Conservation (phyloP, 179 eudicot genomes). For the Drosera spatulata region DNA sequence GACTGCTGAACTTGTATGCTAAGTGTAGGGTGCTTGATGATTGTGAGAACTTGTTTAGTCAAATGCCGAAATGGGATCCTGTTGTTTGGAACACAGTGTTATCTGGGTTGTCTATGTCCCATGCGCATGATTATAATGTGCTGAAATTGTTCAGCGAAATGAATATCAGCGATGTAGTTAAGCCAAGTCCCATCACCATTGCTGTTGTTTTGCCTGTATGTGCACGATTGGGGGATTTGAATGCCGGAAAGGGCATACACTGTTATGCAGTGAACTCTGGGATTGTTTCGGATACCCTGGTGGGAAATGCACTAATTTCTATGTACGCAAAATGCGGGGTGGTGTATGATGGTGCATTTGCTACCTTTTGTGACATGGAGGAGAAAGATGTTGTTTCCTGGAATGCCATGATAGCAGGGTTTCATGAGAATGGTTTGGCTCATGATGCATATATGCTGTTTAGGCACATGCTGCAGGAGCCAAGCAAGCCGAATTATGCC, state of each 20-base stretch:
- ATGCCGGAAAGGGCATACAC: slow-evolving; percentile 49
- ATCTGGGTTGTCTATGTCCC: slow-evolving; percentile 50
- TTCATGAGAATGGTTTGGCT: slow-evolving; percentile 35
- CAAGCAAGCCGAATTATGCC: slow-evolving; percentile 43
- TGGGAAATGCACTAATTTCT: slow-evolving; percentile 50
- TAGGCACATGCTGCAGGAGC: slow-evolving; percentile 37
- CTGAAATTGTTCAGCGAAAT: slow-evolving; percentile 36
- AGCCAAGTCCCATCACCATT: slow-evolving; percentile 40
- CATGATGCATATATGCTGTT: slow-evolving; percentile 37
- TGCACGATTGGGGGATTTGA: slow-evolving; percentile 26
- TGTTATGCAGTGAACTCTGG: slow-evolving; percentile 45
- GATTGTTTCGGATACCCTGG: slow-evolving; percentile 42
- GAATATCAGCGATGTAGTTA: slow-evolving; percentile 22
- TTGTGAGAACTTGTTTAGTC: slow-evolving; percentile 33
- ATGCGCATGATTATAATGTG: slow-evolving; percentile 32
- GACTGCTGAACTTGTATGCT: slow-evolving; percentile 68
- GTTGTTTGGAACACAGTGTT: slow-evolving; percentile 66
- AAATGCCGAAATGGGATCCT: slow-evolving; percentile 27
- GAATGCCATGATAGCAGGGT: slow-evolving; percentile 37
- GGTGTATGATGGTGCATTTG: slow-evolving; percentile 32
- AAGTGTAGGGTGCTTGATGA: slow-evolving; percentile 40
- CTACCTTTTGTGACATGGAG: slow-evolving; percentile 30
- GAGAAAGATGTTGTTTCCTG: slow-evolving; percentile 31
- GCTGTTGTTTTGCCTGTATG: slow-evolving; percentile 61
- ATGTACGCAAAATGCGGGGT: slow-evolving; percentile 62